A percentile compares a stretch with the other conserved stretches of the same genome.
These are phyloP conservation scores for Neofusicoccum ribis DNA, from an alignment of 2,329 filamentous ascomycete genomes.

Conservation along the genomic window DNA sequence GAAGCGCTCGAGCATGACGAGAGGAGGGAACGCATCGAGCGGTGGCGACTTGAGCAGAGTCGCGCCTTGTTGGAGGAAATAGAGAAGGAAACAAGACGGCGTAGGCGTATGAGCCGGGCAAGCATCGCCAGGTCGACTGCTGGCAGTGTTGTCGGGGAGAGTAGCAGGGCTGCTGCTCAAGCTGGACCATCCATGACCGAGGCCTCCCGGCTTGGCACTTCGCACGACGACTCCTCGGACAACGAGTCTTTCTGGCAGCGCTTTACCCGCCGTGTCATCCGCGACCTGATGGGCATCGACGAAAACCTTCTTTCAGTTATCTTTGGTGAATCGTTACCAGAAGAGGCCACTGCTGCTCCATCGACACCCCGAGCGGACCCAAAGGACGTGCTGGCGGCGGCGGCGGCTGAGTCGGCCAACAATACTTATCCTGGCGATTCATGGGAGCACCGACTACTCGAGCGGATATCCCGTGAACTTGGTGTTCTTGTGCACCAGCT, in stretches of 20 bases:
- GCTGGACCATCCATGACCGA: constrained; percentile 39
- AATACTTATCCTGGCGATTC: constrained; percentile 36
- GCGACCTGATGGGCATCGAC: constrained; percentile 88
- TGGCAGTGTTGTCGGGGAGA: neutral
- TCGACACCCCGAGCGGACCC: constrained; percentile 3
- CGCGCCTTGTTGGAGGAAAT: constrained; percentile 83
- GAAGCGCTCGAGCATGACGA: constrained; percentile 64
- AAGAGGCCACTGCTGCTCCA: constrained; percentile 31
- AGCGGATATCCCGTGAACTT: constrained; percentile 83
- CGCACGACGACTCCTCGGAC: constrained; percentile 46
- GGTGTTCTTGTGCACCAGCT: constrained; percentile 80
- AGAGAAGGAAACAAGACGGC: constrained; percentile 73
- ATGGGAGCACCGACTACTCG: constrained; percentile 78
- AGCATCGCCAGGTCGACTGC: constrained; percentile 40
- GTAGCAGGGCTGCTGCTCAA: neutral
- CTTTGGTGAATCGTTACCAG: constrained; percentile 74
- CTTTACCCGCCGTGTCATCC: constrained; percentile 82
- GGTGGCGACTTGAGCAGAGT: constrained; percentile 91
- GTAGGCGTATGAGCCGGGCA: constrained; percentile 64
- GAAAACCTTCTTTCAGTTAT: constrained; percentile 81
- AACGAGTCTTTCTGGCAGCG: constrained; percentile 74
- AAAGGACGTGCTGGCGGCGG: constrained; percentile 28
- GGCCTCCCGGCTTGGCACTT: constrained; percentile 21
- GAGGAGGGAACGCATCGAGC: constrained; percentile 80
- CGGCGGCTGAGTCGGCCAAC: constrained; percentile 28